These are phyloP conservation scores for Salicornia ramosissima DNA, from an alignment of 148 eudicot species.

Conservation along the genomic window DNA sequence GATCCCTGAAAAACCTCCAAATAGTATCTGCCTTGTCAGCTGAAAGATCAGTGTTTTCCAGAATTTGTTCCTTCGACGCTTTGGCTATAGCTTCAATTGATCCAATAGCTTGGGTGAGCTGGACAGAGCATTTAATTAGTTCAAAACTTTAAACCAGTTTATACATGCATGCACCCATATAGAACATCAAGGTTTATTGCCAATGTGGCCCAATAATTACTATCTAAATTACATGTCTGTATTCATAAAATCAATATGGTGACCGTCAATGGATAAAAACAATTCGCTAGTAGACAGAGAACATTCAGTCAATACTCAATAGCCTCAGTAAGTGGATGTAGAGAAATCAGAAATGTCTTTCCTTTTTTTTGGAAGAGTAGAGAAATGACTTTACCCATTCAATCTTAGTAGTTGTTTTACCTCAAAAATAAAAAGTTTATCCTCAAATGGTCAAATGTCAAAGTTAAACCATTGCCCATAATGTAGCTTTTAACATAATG, in stretches of 20 bases:
- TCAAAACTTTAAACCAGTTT: not conserved
- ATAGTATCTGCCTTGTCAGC: conserved; percentile 81
- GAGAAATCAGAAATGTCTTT: too few relatives aligned
- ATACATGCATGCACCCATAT: not conserved
- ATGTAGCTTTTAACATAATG: too few relatives aligned
- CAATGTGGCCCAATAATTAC: not conserved
- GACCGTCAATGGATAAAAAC: not conserved
- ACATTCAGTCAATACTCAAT: not conserved
- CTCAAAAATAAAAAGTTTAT: too few relatives aligned
- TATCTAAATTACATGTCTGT: not conserved
- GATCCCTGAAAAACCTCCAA: conserved; percentile 73
- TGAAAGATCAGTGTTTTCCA: conserved; percentile 88
- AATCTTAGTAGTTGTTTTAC: not conserved
- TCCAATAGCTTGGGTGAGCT: conserved; percentile 86
- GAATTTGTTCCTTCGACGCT: conserved; percentile 63
- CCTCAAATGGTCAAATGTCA: too few relatives aligned
- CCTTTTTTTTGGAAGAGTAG: too few relatives aligned
- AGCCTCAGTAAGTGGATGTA: not conserved
- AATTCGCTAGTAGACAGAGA: not conserved
- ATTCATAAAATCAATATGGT: not conserved
- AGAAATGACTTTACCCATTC: not conserved
- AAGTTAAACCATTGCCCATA: too few relatives aligned
- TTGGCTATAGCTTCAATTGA: conserved; percentile 94
- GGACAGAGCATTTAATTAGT: conserved; percentile 12
- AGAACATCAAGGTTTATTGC: not conserved